Conservation (phyloP, 2,329 filamentous ascomycete species). For the Zymoseptoria brevis region DNA sequence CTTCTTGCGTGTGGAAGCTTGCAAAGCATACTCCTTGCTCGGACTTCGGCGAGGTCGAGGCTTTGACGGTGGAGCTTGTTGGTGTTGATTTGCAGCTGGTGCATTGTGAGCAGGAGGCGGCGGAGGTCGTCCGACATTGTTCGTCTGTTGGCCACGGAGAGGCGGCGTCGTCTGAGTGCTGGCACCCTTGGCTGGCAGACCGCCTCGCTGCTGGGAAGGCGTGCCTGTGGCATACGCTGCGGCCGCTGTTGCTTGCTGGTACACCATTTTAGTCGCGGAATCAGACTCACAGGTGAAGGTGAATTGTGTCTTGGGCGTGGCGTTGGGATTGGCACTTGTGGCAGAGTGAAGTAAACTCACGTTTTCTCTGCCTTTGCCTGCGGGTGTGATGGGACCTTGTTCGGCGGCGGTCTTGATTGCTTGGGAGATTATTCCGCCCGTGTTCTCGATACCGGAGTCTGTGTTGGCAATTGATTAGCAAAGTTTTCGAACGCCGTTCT, state of each 20-base stretch:
- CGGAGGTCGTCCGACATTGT: slow-evolving; percentile 10
- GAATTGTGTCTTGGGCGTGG: slow-evolving; percentile 73
- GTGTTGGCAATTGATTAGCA: slow-evolving; percentile 8
- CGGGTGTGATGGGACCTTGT: slow-evolving; percentile 46
- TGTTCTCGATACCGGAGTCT: slow-evolving; percentile 40
- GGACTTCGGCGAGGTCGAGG: slow-evolving; percentile 52
- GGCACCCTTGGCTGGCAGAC: slow-evolving; percentile 9
- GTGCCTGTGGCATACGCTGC: slow-evolving; percentile 13
- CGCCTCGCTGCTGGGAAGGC: slow-evolving; percentile 12
- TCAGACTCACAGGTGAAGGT: slow-evolving; percentile 95
- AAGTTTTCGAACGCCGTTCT: background rate
- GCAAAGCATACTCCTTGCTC: slow-evolving; percentile 63
- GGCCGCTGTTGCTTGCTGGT: slow-evolving; percentile 21
- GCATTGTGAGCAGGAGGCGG: slow-evolving; percentile 19
- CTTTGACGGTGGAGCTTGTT: slow-evolving; percentile 42
- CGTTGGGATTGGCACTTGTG: slow-evolving; percentile 39
- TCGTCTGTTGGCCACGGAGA: slow-evolving; percentile 9
- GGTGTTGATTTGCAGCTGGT: slow-evolving; percentile 21
- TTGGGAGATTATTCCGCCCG: slow-evolving; percentile 72
- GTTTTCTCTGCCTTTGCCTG: slow-evolving; percentile 62
- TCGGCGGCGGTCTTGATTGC: slow-evolving; percentile 85
- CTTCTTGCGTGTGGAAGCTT: slow-evolving; percentile 68
- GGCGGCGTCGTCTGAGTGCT: slow-evolving; percentile 26
- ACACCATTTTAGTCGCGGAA: slow-evolving; percentile 65
- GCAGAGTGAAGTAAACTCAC: slow-evolving; percentile 68